Evolutionary conservation across 2,329 filamentous ascomycete genomes (phyloP), one percentile per base, ranked within the genome.

Genomic region (Pseudodiploospora longispora): DNA sequence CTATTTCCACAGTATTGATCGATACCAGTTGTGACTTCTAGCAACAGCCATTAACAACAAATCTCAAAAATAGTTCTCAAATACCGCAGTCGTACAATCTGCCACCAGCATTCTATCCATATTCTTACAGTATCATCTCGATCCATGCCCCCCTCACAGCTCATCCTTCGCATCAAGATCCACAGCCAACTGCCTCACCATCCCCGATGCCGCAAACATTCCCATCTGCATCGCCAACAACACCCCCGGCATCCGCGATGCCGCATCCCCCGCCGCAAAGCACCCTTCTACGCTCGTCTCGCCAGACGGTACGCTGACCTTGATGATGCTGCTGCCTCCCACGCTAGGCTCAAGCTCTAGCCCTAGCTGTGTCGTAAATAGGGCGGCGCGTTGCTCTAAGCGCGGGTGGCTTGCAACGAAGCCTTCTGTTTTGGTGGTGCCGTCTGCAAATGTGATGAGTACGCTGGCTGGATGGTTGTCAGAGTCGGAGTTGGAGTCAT

Each of bases 241-340:
- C 1, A 56, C 59, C 4, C 53, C 55, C 51, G 53, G 61, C 40
- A 65, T 52, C 46, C 52, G 47, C 7, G 58, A 59, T 8, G 57
- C 59, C 42, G 63, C 69, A 56, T 82, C 76, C 0, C 77, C 77
- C 1, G 63, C 72, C 0, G 74, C 75, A 58, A 74, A 78, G 3
- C 74, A 70, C 0, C 76, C 76, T 3, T 59, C 56, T 1, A 76
- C 65, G 43, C 56, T 73, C 4, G 75, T 76, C 54, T 69, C 68
- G 0, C 72, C 73, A 28, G 19, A 19, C 19, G 19, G 19, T 19
- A 19, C 19, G 19, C 19, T 19, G 19, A 19, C 19, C 19, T 19
- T 19, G 19, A 19, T 19, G 19, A 19, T 19, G 19, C 19, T 19
- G 19, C 19, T 19, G 3, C 19, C 19, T 3, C 19, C 19, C 19